Conservation (phyloP, 2,329 filamentous ascomycete species). For the Coniochaeta sp. region DNA sequence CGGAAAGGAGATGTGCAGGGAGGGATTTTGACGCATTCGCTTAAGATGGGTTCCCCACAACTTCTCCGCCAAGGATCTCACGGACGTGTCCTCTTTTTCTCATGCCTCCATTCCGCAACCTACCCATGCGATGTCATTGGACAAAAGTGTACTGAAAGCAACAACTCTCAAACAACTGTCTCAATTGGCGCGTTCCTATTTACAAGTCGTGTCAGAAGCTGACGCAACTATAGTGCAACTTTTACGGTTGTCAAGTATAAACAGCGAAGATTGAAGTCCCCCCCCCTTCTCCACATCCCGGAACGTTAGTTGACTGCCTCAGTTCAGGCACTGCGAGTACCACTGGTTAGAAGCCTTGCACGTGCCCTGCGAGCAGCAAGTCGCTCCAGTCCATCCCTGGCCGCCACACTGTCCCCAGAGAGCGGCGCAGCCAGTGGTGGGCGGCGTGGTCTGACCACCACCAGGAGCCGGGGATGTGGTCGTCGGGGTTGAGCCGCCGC, state of each 20-base stretch:
- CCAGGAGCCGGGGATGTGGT: conserved; percentile 4
- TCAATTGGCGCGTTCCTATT: no score
- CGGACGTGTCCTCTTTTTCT: no score
- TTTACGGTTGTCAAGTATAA: no score
- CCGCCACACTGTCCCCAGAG: conserved; percentile 8
- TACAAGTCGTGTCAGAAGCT: not conserved
- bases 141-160: no score
- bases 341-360: conserved; percentile 7
- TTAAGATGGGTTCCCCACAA: no score
- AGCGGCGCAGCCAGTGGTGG: conserved; percentile 4
- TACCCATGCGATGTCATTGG: no score
- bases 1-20: no score
- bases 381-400: conserved; percentile 6
- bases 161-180: no score
- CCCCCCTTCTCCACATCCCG: not conserved
- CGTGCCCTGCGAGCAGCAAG: conserved; percentile 8
- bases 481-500: conserved; percentile 3
- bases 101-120: no score
- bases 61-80: no score
- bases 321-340: conserved; percentile 9
- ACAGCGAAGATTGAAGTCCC: not conserved
- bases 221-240: no score
- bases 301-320: not conserved
- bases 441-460: conserved; percentile 4
- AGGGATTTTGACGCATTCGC: no score